Conservation (phyloP, 164 flowering plant species). For the Echeveria elegans region DNA sequence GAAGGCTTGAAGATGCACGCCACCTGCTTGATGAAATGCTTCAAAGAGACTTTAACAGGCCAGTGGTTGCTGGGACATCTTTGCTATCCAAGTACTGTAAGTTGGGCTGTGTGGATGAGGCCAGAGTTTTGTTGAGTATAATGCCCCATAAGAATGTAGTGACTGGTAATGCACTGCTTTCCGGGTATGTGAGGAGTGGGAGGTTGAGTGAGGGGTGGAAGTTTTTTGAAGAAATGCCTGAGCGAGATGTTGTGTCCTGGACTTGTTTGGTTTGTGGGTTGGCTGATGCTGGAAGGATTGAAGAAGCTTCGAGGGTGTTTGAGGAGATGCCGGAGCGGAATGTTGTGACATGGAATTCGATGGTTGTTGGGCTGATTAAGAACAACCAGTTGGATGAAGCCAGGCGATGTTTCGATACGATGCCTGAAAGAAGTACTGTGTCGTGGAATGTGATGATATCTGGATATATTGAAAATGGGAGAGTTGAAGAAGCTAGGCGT, state of each 20-base stretch:
- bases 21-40: slow-evolving; percentile 33
- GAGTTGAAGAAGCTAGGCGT: slow-evolving; percentile 37
- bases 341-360: slow-evolving; percentile 49
- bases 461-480: slow-evolving; percentile 34
- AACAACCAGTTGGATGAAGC: slow-evolving; percentile 42
- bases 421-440: slow-evolving; percentile 28
- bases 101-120: slow-evolving; percentile 34
- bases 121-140: slow-evolving; percentile 30
- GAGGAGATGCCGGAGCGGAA: slow-evolving; percentile 41
- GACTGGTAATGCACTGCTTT: slow-evolving; percentile 44
- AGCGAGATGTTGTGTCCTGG: slow-evolving; percentile 49
- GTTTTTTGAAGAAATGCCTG: slow-evolving; percentile 41
- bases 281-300: slow-evolving; percentile 22
- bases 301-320: slow-evolving; percentile 35
- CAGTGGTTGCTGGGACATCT: slow-evolving; percentile 34
- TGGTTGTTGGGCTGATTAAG: slow-evolving; percentile 40
- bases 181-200: slow-evolving; percentile 35
- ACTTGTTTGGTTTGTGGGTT: slow-evolving; percentile 45
- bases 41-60: slow-evolving; percentile 13
- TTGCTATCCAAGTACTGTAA: slow-evolving; percentile 28
- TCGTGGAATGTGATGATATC: slow-evolving; percentile 46
- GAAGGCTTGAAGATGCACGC: slow-evolving; percentile 25
- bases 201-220: slow-evolving; percentile 29
- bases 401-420: slow-evolving; percentile 29
- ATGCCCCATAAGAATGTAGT: slow-evolving; percentile 43